Base-by-base conservation (phyloP, 805 yeast species). In the Ogataea polymorpha region DNA sequence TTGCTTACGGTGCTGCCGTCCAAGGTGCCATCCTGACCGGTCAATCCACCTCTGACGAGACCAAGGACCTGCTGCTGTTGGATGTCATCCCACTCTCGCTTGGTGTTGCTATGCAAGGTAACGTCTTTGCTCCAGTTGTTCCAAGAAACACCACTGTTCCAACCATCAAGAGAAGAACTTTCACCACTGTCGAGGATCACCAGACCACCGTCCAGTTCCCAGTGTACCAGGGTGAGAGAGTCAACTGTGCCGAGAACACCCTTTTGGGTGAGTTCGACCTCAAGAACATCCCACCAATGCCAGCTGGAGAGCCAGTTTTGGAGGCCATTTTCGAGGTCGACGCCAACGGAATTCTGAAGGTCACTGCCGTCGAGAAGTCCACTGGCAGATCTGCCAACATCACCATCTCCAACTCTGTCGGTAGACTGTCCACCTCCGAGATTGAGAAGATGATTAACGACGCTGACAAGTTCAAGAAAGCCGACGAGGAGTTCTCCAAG, bases 61-160 rank as follows among this genome's bases (percentile, higher is more conserved):
- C 96, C 70, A 88, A 90, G 75, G 96, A 88, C 75, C 80, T 90
- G 69, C 82, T 91, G 62, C 81, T 90, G 68, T 82, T 90, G 73
- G 98, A 90, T 77, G 98, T 91, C 62, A 90, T 90, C 66, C 99
- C 99, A 70, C 83, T 91, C 68, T 90, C 98, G 56, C 80, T 91
- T 67, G 99, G 99, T 87, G 96, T 91, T 72, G 98, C 96, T 77
- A 93, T 93, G 86, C 93, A 90, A 76, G 99, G 99, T 76, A 95
- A 93, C 74, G 91, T 93, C 68, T 90, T 91, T 77, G 96, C 97
- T 66, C 93, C 95, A 65, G 96, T 93, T 70, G 95, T 93, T 60
- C 96, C 96, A 77, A 89, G 99, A 80, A 93, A 93, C 86, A 86
- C 98, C 61, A 91, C 98, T 63, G 96, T 91, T 61, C 99, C 99